Evolutionary conservation across 176 grass and related monocot genomes (phyloP).

Genomic region (Avena atlantica): DNA sequence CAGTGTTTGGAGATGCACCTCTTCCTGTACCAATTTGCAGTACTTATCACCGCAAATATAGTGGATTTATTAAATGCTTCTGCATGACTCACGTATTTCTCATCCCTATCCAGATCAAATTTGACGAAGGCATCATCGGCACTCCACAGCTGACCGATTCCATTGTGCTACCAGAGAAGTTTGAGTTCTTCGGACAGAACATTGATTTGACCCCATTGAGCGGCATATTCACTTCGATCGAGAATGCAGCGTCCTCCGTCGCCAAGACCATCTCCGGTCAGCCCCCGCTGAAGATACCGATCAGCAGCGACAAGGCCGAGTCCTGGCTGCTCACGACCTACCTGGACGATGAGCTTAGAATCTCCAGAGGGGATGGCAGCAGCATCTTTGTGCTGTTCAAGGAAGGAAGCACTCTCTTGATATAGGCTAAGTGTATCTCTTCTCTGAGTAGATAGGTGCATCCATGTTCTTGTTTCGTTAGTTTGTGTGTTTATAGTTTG

Average conservation of each 20-base stretch:
- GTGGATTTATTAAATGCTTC: neutral
- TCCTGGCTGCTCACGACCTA: conserved; percentile 96
- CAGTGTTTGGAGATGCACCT: neutral
- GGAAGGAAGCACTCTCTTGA: conserved; percentile 64
- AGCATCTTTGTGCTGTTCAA: conserved; percentile 85
- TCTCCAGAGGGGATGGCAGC: conserved; percentile 75
- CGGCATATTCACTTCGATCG: conserved; percentile 76
- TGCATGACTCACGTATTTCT: neutral
- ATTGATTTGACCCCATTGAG: conserved; percentile 79
- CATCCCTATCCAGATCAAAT: conserved; percentile 74
- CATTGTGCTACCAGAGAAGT: conserved; percentile 80
- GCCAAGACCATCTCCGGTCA: conserved; percentile 83
- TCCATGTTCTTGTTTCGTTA: neutral
- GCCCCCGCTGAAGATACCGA: conserved; percentile 81
- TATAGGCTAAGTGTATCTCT: conserved; percentile 20
- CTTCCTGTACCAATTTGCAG: neutral
- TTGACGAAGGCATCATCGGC: conserved; percentile 78
- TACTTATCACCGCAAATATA: neutral
- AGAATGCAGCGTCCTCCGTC: conserved; percentile 79
- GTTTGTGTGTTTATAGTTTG: neutral
- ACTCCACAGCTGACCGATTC: conserved; percentile 93
- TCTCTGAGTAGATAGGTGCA: neutral
- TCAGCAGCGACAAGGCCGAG: conserved; percentile 58
- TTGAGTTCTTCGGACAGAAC: conserved; percentile 87
- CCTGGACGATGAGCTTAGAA: conserved; percentile 83